Evolutionary conservation across 306 rosid species (phyloP), one percentile per base, ranked within the genome.

Genomic region (Glycyrrhiza uralensis): DNA sequence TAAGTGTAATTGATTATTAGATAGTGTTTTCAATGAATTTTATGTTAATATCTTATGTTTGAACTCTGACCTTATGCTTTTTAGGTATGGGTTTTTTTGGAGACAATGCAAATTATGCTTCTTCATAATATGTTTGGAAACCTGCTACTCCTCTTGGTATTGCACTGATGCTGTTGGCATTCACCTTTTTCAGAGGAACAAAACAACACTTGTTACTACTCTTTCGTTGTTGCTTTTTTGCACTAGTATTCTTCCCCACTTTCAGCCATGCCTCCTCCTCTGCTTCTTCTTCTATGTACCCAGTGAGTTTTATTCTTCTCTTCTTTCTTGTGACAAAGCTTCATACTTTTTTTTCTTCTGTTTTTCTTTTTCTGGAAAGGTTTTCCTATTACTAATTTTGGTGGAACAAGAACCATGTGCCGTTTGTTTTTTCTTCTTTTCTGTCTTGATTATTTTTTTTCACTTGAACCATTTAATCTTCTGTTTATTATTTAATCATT

Each of bases 211-310:
- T 24, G 79, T 72, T 33, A 76, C 72, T 61, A 80, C 83, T 49
- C 62, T 87, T 49, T 42, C 81, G 38, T 72, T 88, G 17, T 79
- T 90, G 59, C 78, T 88, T 12, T 79, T n/a, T 82, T 24, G 49
- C 83, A 15, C 38, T 85, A 51, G 28, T 81, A 38, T 62, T 80
- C 75, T 81, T 85, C 45, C 67, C 85, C n/a, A 63, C 73, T 47
- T 81, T 88, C 30, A 59, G 79, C 39, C 69, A 80, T 80, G 96
- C 86, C 22, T 85, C 84, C 5, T 79, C 91, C 74, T n/a, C n/a
- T n/a, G n/a, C n/a, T n/a, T 84, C 66, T 32, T 62, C 89, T 84
- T 84, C 91, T 74, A 54, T 80, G 55, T 85, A 76, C 77, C 78
- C 81, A 86, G 99, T 94, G 71, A 75, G 78, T 70, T 39, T 5